phyloP scores from a whole-genome alignment of 148 eudicot species.

The Nyssa sinensis region DNA sequence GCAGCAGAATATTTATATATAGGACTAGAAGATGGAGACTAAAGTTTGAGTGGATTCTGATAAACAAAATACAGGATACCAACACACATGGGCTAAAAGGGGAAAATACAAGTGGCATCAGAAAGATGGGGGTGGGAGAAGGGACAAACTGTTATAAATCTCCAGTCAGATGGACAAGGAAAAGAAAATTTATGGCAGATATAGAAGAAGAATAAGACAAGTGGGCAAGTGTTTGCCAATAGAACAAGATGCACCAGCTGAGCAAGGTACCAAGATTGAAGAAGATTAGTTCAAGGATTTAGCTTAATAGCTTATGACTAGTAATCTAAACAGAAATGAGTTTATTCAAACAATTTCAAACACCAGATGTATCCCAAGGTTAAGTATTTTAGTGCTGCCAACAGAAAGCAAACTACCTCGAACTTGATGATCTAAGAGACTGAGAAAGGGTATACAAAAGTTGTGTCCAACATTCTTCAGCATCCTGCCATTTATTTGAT shows the following conservation, averaged over 20 bases:
- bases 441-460: conserved; percentile 78
- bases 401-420: conserved; percentile 48
- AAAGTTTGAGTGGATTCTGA: not conserved
- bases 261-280: not conserved
- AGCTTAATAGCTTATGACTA: too few relatives aligned
- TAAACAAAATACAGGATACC: not conserved
- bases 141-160: not conserved
- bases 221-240: not conserved
- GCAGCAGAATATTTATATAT: too few relatives aligned
- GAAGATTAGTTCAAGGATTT: not conserved
- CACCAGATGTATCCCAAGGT: too few relatives aligned
- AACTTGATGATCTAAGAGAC: conserved; percentile 55
- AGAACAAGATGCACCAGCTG: not conserved
- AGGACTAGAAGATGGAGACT: too few relatives aligned
- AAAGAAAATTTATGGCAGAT: not conserved
- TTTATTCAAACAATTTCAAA: too few relatives aligned
- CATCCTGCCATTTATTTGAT: conserved; percentile 59
- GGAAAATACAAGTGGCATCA: not conserved
- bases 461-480: conserved; percentile 99
- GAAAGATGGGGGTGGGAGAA: too few relatives aligned
- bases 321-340: too few relatives aligned
- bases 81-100: not conserved
- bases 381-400: not conserved
- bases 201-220: not conserved
- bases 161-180: not conserved